A percentile compares a stretch with the other conserved stretches of the same genome.
Evolutionary conservation across 805 yeast genomes (phyloP).

Genomic region (Starmerella geochares): DNA sequence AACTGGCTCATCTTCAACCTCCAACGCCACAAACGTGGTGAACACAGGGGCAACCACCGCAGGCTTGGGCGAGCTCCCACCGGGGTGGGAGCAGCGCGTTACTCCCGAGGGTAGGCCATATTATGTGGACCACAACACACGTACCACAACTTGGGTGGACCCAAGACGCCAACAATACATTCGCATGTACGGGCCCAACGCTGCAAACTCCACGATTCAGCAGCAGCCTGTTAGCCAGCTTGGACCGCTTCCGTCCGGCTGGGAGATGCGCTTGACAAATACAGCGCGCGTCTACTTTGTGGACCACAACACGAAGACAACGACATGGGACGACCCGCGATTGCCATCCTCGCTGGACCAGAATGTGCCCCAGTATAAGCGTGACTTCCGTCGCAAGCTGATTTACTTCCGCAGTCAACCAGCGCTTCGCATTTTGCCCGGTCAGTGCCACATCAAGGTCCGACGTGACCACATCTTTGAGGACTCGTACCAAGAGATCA

Average conservation of each 20-base stretch:
- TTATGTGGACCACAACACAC: slow-evolving; percentile 97
- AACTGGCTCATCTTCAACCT: slow-evolving; percentile 31
- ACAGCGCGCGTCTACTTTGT: slow-evolving; percentile 98
- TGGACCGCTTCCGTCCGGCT: slow-evolving; percentile 96
- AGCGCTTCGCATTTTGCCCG: slow-evolving; percentile 90
- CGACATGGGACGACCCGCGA: slow-evolving; percentile 99
- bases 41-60: slow-evolving; percentile 84
- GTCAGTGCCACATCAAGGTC: slow-evolving; percentile 97
- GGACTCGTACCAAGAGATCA: slow-evolving; percentile 94
- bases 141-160: slow-evolving; percentile 99
- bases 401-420: slow-evolving; percentile 98
- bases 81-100: slow-evolving; percentile 98
- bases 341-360: slow-evolving; percentile 94
- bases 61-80: slow-evolving; percentile 92
- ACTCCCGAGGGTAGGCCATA: slow-evolving; percentile 98
- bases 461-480: slow-evolving; percentile 94
- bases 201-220: slow-evolving; percentile 73
- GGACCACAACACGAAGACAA: slow-evolving; percentile 97
- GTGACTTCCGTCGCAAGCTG: slow-evolving; percentile 95
- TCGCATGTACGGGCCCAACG: slow-evolving; percentile 74
- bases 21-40: slow-evolving; percentile 37
- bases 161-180: slow-evolving; percentile 98
- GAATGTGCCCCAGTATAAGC: slow-evolving; percentile 97
- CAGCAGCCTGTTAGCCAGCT: slow-evolving; percentile 96
- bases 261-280: slow-evolving; percentile 99